Evolutionary conservation across 345 rosid species (phyloP).

Genomic region (Isatis tinctoria): DNA sequence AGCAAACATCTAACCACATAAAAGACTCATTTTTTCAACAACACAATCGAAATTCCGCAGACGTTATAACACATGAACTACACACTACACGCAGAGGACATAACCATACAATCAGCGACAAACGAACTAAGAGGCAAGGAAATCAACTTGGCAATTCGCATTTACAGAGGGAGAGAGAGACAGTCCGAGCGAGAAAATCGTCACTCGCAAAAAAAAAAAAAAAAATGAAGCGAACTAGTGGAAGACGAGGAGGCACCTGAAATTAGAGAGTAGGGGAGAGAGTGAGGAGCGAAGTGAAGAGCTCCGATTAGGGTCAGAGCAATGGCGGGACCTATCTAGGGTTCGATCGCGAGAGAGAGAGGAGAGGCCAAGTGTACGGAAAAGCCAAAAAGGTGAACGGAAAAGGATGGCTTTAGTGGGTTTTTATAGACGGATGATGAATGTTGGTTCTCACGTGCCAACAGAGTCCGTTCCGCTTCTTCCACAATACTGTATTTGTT

Average conservation of each 20-base stretch:
- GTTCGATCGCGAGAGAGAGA: slow-evolving; percentile 46
- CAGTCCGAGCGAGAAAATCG: not conserved
- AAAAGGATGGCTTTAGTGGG: not conserved
- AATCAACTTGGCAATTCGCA: not conserved
- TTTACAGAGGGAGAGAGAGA: not conserved
- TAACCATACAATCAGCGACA: not conserved
- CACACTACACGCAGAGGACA: not conserved
- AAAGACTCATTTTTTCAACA: not conserved
- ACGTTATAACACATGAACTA: not conserved
- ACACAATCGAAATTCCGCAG: not conserved
- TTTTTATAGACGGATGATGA: not conserved
- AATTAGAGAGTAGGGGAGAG: not conserved
- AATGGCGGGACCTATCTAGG: slow-evolving; percentile 44
- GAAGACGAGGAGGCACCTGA: not conserved
- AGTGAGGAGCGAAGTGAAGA: not conserved
- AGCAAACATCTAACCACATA: not conserved
- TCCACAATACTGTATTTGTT: not conserved
- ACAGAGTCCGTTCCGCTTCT: not conserved
- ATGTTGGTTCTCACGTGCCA: not conserved
- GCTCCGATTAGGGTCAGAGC: not conserved
- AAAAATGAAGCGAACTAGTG: not conserved
- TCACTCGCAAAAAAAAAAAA: not conserved
- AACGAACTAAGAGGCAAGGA: not conserved
- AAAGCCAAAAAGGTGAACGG: not conserved
- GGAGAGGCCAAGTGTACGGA: slow-evolving; percentile 10